phyloP scores from a whole-genome alignment of 768 basidiomycete species.

The Royoungia palumana region DNA sequence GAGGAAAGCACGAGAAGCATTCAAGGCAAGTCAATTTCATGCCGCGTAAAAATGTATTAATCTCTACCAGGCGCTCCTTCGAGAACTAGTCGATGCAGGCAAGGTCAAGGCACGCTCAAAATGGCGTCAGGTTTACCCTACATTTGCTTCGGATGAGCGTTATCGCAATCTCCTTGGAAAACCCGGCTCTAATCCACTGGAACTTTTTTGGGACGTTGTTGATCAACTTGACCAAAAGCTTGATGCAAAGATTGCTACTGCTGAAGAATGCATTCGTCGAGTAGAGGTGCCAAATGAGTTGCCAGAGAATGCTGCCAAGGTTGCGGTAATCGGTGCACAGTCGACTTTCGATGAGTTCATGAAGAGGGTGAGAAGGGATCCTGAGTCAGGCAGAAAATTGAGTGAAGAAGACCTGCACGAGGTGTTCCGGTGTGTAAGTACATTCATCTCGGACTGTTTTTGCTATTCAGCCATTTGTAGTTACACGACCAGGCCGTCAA shows the following conservation, averaged over 20 bases:
- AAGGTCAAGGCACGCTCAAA: slow-evolving; percentile 78
- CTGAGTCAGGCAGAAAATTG: slow-evolving; percentile 49
- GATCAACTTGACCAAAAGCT: slow-evolving; percentile 85
- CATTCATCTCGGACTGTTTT: background rate
- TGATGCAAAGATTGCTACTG: slow-evolving; percentile 69
- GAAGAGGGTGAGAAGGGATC: slow-evolving; percentile 52
- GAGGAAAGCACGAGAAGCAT: slow-evolving; percentile 87
- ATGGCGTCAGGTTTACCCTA: slow-evolving; percentile 87
- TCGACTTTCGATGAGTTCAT: slow-evolving; percentile 66
- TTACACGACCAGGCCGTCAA: slow-evolving; percentile 67
- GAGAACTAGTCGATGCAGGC: slow-evolving; percentile 60
- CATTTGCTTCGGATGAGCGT: slow-evolving; percentile 72
- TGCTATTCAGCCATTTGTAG: slow-evolving; percentile 38
- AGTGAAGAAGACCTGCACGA: slow-evolving; percentile 49
- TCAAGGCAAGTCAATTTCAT: slow-evolving; percentile 53
- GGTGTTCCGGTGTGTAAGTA: slow-evolving; percentile 62
- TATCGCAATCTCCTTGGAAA: slow-evolving; percentile 88
- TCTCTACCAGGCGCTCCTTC: slow-evolving; percentile 56
- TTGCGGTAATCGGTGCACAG: slow-evolving; percentile 45
- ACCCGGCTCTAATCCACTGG: slow-evolving; percentile 91
- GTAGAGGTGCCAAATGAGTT: slow-evolving; percentile 32
- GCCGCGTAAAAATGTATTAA: background rate
- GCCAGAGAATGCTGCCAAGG: slow-evolving; percentile 29
- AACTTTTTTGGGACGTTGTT: slow-evolving; percentile 93
- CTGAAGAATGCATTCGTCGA: slow-evolving; percentile 58